Evolutionary conservation across 768 basidiomycete species (phyloP).

Genomic region (Neoboletus subvelutipes): DNA sequence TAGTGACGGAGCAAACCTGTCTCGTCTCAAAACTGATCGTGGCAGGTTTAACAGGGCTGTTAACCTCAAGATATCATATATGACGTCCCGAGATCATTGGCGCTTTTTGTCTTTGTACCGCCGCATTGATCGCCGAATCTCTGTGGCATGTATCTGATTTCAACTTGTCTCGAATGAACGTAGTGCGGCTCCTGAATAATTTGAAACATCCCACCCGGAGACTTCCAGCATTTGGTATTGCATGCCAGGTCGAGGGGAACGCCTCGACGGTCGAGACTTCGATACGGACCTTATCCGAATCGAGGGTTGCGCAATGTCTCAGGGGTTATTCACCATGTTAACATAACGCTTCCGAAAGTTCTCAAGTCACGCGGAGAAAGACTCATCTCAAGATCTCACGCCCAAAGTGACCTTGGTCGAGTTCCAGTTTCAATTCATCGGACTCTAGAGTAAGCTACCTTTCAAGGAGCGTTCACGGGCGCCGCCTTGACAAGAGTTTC

Average conservation of each 20-base stretch:
- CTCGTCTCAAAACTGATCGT: neutral
- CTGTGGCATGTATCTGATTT: neutral
- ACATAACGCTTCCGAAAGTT: neutral
- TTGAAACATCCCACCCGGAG: neutral
- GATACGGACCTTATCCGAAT: constrained; percentile 12
- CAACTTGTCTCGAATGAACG: neutral
- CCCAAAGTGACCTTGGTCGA: neutral
- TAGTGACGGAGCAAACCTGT: neutral
- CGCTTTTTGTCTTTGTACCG: neutral
- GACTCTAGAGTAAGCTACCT: neutral
- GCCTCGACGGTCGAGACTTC: constrained; percentile 11
- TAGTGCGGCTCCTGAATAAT: neutral
- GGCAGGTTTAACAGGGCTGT: constrained; percentile 1
- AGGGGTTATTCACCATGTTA: neutral
- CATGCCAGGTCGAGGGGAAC: neutral
- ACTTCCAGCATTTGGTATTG: neutral
- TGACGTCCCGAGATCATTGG: neutral
- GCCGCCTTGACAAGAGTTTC: no score
- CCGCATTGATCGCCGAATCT: neutral
- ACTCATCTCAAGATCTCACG: no score
- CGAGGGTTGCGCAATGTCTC: constrained; percentile 7
- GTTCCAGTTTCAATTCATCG: neutral
- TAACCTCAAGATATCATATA: neutral
- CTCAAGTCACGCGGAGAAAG: neutral
- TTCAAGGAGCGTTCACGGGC: neutral